Base-by-base conservation (phyloP, 225 moss, liverwort and hornwort genomes). In the Marchantia polymorpha region DNA sequence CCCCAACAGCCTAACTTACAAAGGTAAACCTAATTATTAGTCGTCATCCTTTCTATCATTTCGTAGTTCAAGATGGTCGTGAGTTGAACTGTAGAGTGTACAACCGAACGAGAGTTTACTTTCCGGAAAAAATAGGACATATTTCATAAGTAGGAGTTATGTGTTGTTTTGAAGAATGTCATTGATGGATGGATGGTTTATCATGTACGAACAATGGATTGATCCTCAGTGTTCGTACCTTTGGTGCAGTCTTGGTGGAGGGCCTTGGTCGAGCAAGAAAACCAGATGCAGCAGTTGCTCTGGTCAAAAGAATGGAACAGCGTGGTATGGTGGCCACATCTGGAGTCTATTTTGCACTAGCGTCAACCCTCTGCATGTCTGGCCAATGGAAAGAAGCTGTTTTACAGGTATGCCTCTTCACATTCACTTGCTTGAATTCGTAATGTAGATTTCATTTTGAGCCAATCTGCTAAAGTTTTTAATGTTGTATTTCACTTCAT, bases 301-400 rank as follows among this genome's bases (percentile, higher is more conserved):
- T 95, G 88, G 99, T 99, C 52, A 80, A 89, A 84, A 87, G 90
- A 75, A 99, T 99, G 99, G 92, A 93, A 84, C 81, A 86, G 80
- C 90, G 99, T 53, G 99, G 99, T 78, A 85, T 99, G 15, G 84
- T 95, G 75, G 87, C 93, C 80, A 84, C 83, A 77, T 81, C 95
- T 67, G 89, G 90, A 52, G 93, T 99, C 31, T 92, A 91, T 78
- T 95, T 91, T 83, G 87, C 89, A 11, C 87, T 99, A 54, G 95
- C 93, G 72, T 85, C 74, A 64, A 80, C 93, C 64, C 90, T 99
- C 64, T 95, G 95, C 83, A 82, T 47, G 80, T 91, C 79, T 48
- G 97, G 94, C 51, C 58, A 20, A 47, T 89, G 93, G 90, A 75
- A 86, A 81, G 93, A 93, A 78, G 93, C 93, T 81, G 85, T 95